Percentiles rank a stretch among this genome's conserved stretches.
Conservation (phyloP, 2,329 filamentous ascomycete species). For the Alternaria brassicae region DNA sequence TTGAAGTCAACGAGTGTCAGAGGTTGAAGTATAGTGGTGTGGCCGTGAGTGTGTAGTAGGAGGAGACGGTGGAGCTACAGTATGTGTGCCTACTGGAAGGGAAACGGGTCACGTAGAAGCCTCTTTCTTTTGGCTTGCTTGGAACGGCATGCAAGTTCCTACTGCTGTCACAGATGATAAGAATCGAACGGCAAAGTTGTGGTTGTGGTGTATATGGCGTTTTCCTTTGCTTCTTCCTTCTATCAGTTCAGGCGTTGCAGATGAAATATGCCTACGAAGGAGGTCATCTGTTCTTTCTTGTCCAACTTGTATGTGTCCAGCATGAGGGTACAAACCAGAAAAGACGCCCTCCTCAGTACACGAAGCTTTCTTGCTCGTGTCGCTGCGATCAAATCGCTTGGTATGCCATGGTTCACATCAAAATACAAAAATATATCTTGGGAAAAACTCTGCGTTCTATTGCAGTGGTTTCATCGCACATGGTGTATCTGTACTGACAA, state of each 20-base stretch:
- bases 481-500: not conserved
- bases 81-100: not conserved
- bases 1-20: constrained; percentile 33
- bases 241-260: not conserved
- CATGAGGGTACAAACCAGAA: no score
- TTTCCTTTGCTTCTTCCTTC: not conserved
- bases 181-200: not conserved
- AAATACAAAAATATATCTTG: not conserved
- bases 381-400: not conserved
- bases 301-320: no score
- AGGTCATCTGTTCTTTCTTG: no score
- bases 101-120: not conserved
- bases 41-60: constrained; percentile 13
- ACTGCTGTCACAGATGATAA: not conserved
- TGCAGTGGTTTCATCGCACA: not conserved
- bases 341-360: no score
- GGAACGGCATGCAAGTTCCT: not conserved
- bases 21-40: constrained; percentile 25
- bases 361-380: no score
- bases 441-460: not conserved
- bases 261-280: not conserved
- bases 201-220: not conserved
- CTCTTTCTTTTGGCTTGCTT: not conserved
- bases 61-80: not conserved
- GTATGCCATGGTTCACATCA: not conserved